Evolutionary conservation across 2,329 filamentous ascomycete species (phyloP).

Genomic region (Verticillium albo-atrum): DNA sequence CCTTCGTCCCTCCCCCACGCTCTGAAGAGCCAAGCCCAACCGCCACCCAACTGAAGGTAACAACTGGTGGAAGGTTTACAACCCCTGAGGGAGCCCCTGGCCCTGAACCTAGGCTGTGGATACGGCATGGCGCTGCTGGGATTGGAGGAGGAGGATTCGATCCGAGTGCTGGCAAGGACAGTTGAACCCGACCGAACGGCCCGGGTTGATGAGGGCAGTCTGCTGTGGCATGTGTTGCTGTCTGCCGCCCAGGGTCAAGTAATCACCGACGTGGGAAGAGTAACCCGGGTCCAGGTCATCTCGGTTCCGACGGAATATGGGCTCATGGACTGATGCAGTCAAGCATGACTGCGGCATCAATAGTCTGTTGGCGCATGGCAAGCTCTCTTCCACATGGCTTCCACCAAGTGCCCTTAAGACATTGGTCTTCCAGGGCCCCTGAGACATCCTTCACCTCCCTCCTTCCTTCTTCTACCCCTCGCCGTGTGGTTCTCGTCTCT

Average conservation of each 20-base stretch:
- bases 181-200: neutral
- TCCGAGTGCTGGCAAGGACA: neutral
- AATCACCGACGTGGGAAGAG: neutral
- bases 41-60: neutral
- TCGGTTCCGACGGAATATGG: neutral
- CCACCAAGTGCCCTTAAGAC: neutral
- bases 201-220: neutral
- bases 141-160: neutral
- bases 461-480: neutral
- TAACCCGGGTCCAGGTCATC: neutral
- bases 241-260: neutral
- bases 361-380: neutral
- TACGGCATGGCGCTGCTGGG: neutral
- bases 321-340: neutral
- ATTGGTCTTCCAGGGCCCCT: neutral
- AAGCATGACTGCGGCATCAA: neutral
- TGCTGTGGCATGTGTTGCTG: neutral
- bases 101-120: neutral
- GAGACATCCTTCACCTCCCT: neutral
- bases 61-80: neutral
- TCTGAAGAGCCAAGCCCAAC: neutral
- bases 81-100: neutral
- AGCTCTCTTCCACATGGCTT: neutral
- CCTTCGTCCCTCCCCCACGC: too few relatives aligned
- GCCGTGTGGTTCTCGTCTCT: neutral